Evolutionary conservation across 208 protist species (phyloP).

Genomic region (Crithidia bombi): DNA sequence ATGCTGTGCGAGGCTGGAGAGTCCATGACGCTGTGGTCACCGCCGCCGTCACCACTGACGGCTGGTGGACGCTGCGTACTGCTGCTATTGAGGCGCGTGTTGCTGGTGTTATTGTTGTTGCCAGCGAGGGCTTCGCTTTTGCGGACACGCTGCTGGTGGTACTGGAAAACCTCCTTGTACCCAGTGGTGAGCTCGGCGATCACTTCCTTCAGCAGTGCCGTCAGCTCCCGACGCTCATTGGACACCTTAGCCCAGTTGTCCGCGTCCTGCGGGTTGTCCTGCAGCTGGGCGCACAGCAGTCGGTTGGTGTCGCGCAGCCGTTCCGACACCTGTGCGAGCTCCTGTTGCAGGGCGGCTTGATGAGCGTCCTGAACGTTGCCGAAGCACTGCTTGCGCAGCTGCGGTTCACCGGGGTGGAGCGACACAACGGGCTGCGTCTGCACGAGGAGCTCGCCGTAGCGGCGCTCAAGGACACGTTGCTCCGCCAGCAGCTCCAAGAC

Average conservation of each 20-base stretch:
- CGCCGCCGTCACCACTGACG: slow-evolving; percentile 1
- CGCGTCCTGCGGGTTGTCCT: slow-evolving; percentile 90
- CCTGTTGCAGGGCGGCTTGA: slow-evolving; percentile 52
- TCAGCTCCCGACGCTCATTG: slow-evolving; percentile 86
- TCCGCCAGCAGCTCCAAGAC: slow-evolving; percentile 81
- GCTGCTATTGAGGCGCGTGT: slow-evolving; percentile 6
- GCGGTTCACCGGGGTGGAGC: slow-evolving; percentile 61
- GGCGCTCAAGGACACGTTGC: slow-evolving; percentile 75
- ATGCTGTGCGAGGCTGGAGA: slow-evolving; percentile 9
- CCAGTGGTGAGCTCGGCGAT: slow-evolving; percentile 80
- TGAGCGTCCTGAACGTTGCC: slow-evolving; percentile 33
- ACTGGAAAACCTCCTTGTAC: slow-evolving; percentile 50
- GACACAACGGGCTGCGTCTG: slow-evolving; percentile 51
- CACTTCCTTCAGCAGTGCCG: slow-evolving; percentile 60
- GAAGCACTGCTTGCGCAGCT: slow-evolving; percentile 44
- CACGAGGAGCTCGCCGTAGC: slow-evolving; percentile 83
- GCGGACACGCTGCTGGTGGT: slow-evolving; percentile 28
- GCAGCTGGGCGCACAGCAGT: slow-evolving; percentile 84
- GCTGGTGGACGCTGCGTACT: slow-evolving; percentile 1
- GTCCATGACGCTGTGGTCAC: slow-evolving; percentile 1
- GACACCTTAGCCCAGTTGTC: slow-evolving; percentile 93
- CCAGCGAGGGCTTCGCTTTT: slow-evolving; percentile 1
- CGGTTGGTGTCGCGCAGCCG: slow-evolving; percentile 84
- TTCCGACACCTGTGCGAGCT: slow-evolving; percentile 65
- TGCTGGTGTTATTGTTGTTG: slow-evolving; percentile 2